Evolutionary conservation across 129 eudicot genomes (phyloP).

Genomic region (Solidago caesia): DNA sequence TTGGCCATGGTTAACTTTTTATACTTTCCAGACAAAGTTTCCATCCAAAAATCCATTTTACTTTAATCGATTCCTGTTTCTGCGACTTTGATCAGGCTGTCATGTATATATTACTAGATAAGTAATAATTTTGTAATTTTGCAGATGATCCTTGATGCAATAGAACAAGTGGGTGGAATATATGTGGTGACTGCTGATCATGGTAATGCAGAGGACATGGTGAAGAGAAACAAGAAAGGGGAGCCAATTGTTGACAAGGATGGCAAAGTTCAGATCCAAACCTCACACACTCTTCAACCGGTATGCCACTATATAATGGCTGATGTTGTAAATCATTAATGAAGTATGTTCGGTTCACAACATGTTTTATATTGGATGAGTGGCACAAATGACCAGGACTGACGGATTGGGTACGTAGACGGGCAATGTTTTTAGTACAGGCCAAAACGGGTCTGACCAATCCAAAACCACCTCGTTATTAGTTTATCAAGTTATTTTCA

Average conservation of each 20-base stretch:
- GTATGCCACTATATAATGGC: constrained; percentile 35
- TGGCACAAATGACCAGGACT: background rate
- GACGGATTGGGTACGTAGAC: background rate
- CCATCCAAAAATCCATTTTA: background rate
- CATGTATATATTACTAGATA: background rate
- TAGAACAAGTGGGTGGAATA: constrained; percentile 87
- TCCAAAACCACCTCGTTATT: background rate
- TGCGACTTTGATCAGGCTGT: too few species aligned
- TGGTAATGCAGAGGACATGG: constrained; percentile 99
- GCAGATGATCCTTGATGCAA: constrained; percentile 81
- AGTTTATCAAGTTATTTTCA: background rate
- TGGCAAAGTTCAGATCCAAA: constrained; percentile 76
- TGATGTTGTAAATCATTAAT: background rate
- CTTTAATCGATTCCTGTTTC: too few species aligned
- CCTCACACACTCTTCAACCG: constrained; percentile 86
- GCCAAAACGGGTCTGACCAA: background rate
- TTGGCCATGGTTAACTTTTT: background rate
- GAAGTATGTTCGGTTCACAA: background rate
- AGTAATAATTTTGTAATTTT: constrained; percentile 10
- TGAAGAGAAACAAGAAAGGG: constrained; percentile 87
- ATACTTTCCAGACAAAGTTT: background rate
- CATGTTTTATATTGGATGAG: background rate
- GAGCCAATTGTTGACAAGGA: constrained; percentile 73
- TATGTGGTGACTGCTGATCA: constrained; percentile 87
- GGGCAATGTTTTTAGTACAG: background rate